These are phyloP conservation scores for Globisporangium paddicum DNA, from an alignment of 352 stramenopile genomes.

Conservation along the genomic window DNA sequence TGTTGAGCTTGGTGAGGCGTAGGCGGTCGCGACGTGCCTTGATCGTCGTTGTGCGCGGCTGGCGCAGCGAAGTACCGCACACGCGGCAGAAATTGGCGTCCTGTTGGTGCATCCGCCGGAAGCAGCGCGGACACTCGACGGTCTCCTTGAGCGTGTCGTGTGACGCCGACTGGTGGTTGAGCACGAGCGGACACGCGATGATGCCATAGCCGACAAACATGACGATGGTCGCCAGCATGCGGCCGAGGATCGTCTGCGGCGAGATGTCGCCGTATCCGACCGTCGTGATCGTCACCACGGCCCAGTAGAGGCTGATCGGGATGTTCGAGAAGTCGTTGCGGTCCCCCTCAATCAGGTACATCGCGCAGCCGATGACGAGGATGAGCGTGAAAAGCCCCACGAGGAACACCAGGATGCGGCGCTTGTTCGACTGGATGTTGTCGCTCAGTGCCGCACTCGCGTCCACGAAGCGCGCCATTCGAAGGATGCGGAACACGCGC, in stretches of 20 bases:
- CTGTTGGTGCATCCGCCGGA: slow-evolving; percentile 69
- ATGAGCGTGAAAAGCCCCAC: slow-evolving; percentile 72
- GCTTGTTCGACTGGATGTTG: slow-evolving; percentile 79
- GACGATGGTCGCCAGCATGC: slow-evolving; percentile 75
- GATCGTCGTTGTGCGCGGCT: slow-evolving; percentile 51
- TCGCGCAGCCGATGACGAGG: slow-evolving; percentile 73
- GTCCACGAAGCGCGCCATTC: slow-evolving; percentile 69
- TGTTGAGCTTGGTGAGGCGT: slow-evolving; percentile 50
- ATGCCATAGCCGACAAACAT: slow-evolving; percentile 88
- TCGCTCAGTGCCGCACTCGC: slow-evolving; percentile 62
- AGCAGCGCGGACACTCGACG: slow-evolving; percentile 61
- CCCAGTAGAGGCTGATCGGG: slow-evolving; percentile 85
- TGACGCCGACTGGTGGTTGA: slow-evolving; percentile 55
- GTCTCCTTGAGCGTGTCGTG: slow-evolving; percentile 54
- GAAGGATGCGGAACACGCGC: slow-evolving; percentile 71
- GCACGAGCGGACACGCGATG: slow-evolving; percentile 75
- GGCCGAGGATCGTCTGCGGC: slow-evolving; percentile 70
- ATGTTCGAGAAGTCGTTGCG: slow-evolving; percentile 77
- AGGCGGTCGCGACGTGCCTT: slow-evolving; percentile 56
- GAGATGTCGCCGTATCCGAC: slow-evolving; percentile 86
- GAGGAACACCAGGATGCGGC: slow-evolving; percentile 72
- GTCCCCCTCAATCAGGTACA: slow-evolving; percentile 82
- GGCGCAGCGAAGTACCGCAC: slow-evolving; percentile 51
- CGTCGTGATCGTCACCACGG: slow-evolving; percentile 85
- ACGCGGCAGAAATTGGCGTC: slow-evolving; percentile 77